A percentile compares a stretch with the other conserved stretches of the same genome.
Conservation (phyloP, 2,329 filamentous ascomycete species). For the Clarireedia homoeocarpa region DNA sequence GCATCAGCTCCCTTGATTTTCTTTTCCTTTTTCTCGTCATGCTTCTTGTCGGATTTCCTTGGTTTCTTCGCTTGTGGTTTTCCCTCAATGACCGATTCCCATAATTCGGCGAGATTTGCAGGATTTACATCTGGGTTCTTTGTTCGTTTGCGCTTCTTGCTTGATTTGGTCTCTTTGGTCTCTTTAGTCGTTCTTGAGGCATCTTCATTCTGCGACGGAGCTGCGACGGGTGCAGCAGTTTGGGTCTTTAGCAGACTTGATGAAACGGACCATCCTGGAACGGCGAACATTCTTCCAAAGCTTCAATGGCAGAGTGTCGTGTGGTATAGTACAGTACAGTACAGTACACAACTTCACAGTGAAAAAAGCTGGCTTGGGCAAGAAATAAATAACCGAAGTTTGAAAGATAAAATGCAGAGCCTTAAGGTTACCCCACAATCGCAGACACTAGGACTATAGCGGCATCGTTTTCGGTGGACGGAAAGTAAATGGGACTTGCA, state of each 20-base stretch:
- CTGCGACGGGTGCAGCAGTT: conserved; percentile 20
- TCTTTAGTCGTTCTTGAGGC: conserved; percentile 17
- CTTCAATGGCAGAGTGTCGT: background rate
- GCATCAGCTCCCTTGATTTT: conserved; percentile 20
- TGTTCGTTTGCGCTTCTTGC: conserved; percentile 45
- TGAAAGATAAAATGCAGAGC: too few species aligned
- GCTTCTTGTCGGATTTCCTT: conserved; percentile 15
- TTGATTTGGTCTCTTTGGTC: conserved; percentile 25
- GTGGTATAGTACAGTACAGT: too few species aligned
- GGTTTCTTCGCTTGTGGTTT: conserved; percentile 32
- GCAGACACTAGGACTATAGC: too few species aligned
- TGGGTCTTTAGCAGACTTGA: conserved; percentile 66
- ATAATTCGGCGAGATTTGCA: conserved; percentile 69
- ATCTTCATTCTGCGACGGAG: conserved; percentile 5
- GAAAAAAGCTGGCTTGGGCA: too few species aligned
- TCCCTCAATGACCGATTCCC: conserved; percentile 71
- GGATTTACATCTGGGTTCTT: conserved; percentile 52
- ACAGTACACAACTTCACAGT: too few species aligned
- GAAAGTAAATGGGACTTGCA: too few species aligned
- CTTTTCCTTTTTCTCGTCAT: conserved; percentile 23
- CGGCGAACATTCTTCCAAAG: conserved; percentile 65
- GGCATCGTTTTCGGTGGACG: too few species aligned
- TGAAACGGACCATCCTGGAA: conserved; percentile 85
- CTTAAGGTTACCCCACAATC: too few species aligned
- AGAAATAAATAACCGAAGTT: too few species aligned